Evolutionary conservation across 2,329 filamentous ascomycete species (phyloP), one percentile per base, ranked within the genome.

Genomic region (Ramularia collo-cygni): DNA sequence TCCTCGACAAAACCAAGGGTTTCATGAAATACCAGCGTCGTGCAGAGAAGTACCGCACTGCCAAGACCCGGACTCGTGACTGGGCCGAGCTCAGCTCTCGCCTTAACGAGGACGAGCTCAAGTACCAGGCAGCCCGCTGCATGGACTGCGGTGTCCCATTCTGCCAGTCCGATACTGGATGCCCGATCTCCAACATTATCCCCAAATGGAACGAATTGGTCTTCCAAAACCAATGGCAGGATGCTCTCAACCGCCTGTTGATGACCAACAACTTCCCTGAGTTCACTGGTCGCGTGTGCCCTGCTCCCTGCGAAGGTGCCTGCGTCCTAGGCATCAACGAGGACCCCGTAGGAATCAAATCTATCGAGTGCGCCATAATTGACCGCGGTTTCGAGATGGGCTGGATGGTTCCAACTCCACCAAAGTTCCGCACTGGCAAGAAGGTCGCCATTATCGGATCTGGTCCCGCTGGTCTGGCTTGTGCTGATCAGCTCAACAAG

Each of bases 211-310:
- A 93, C 42, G 88, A 95, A 46, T 50, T 95, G 7, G 77, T 93
- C 0, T 40, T 47, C 59, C 70, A 79, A 42, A 75, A 77, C 34
- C 81, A 93, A 48, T 96, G 90, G 90, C 77, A 81, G 53, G 89
- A 95, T 65, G 90, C 90, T 16, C 78, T 95, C 3, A 90, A 95
- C 66, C 79, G 87, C 44, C 75, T 96, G 8, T 72, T 95, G 38
- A 90, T 93, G 84, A 95, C 90, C 51, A 95, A 96, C 72, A 95
- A 95, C 69, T 95, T 96, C 75, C 90, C 90, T 3, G 90, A 96
- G 62, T 95, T 95, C 65, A 96, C 90, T 54, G 90, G 90, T 41
- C 89, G 90, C 70, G 90, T 95, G 43, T 96, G 90, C 66, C 90
- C 90, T 43, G 90, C 90, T 58, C 90, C 90, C 65, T 96, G 90